Conservation (phyloP, 345 rosid species). For the Murraya koenigii region DNA sequence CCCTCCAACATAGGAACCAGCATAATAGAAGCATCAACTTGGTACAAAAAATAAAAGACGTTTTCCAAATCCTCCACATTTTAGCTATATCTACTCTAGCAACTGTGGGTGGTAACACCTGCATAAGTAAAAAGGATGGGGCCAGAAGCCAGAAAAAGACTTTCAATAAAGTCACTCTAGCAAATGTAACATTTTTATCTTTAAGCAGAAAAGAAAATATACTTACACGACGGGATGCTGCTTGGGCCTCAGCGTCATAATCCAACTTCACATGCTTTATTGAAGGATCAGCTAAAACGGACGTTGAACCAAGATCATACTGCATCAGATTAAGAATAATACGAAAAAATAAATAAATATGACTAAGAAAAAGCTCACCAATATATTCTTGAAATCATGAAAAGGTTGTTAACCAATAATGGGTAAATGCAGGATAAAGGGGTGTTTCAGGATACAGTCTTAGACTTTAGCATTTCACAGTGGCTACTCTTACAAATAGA, state of each 20-base stretch:
- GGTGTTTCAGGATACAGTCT: background rate
- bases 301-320: conserved; percentile 33
- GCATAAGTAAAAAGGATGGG: background rate
- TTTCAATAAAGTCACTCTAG: background rate
- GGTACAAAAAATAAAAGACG: background rate
- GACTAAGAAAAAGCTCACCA: conserved; percentile 1
- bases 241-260: conserved; percentile 21
- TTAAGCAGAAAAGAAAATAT: background rate
- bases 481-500: background rate
- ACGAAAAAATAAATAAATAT: background rate
- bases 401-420: background rate
- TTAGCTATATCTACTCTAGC: background rate
- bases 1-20: background rate
- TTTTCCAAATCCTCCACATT: background rate
- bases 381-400: background rate
- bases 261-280: conserved; percentile 37
- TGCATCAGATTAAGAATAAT: conserved; percentile 23
- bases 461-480: background rate
- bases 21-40: background rate
- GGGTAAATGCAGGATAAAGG: background rate
- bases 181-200: background rate
- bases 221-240: conserved; percentile 31
- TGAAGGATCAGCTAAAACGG: conserved; percentile 25
- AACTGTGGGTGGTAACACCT: background rate
- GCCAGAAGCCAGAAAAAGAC: conserved; percentile 5